A percentile compares a stretch with the other conserved stretches of the same genome.
These are phyloP conservation scores for Fusarium succisae DNA, from an alignment of 2,329 filamentous ascomycete species.

Conservation along the genomic window DNA sequence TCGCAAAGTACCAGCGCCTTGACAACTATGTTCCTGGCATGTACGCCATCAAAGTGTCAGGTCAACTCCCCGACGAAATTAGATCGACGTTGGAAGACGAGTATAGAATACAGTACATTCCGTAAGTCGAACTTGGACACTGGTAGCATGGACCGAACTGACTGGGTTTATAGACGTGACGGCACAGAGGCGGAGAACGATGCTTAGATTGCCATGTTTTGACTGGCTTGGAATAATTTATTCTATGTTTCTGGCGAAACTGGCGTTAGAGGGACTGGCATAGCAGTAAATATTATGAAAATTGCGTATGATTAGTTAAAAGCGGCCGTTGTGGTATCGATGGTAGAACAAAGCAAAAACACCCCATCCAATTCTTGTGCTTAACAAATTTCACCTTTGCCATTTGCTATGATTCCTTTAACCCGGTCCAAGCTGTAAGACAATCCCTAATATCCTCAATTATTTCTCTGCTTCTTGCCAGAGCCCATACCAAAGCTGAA, in stretches of 20 bases:
- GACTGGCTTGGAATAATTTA: neutral
- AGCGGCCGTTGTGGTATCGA: slow-evolving; percentile 45
- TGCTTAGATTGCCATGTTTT: slow-evolving; percentile 42
- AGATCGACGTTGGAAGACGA: slow-evolving; percentile 69
- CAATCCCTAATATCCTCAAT: slow-evolving; percentile 7
- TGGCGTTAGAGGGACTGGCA: slow-evolving; percentile 44
- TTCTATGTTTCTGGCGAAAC: slow-evolving; percentile 43
- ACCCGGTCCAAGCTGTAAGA: neutral
- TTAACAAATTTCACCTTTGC: neutral
- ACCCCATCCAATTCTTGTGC: slow-evolving; percentile 14
- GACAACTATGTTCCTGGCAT: slow-evolving; percentile 88
- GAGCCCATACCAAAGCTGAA: slow-evolving; percentile 57
- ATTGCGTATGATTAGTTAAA: slow-evolving; percentile 21
- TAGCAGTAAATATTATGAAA: slow-evolving; percentile 18
- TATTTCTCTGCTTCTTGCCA: slow-evolving; percentile 62
- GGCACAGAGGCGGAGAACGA: slow-evolving; percentile 64
- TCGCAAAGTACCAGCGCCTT: slow-evolving; percentile 94
- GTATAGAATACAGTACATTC: slow-evolving; percentile 71
- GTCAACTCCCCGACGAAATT: slow-evolving; percentile 76
- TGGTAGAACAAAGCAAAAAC: slow-evolving; percentile 37
- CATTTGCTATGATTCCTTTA: neutral
- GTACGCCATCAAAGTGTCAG: slow-evolving; percentile 95
- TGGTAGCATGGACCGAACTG: neutral
- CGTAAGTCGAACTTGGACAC: slow-evolving; percentile 51
- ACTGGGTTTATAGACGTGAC: slow-evolving; percentile 57